Evolutionary conservation across 2,329 filamentous ascomycete species (phyloP), one percentile per base, ranked within the genome.

Genomic region (Plenodomus lindquistii): DNA sequence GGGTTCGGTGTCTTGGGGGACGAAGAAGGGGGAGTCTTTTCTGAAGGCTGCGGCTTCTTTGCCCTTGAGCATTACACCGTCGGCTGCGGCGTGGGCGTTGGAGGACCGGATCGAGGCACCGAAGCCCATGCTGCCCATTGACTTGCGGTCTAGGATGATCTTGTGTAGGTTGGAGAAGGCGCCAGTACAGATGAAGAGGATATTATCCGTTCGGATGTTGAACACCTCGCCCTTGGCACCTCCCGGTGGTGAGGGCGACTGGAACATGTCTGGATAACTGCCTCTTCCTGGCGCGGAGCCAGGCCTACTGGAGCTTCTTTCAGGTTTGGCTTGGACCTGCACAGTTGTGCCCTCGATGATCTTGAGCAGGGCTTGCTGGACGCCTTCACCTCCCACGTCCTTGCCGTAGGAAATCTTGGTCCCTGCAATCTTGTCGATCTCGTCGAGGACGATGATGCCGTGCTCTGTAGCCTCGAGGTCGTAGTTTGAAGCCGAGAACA

Each of bases 381-480:
- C 94, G 44, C 94, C 94, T 76, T 97, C 94, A 18, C 94, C 94
- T 16, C 92, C 89, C 2, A 99, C 94, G 66, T 99, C 94, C 61
- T 95, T 89, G 17, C 92, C 93, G 51, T 96, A 91, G 52, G 85
- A 85, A 15, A 92, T 88, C 68, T 94, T 93, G 20, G 90, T 85
- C 31, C 89, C 89, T 1, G 94, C 92, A 49, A 97, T 92, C 75
- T 99, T 99, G 77, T 99, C 94, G 46, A 99, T 91, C 74, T 99
- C 94, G 62, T 99, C 94, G 17, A 99, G 79, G 46, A 96, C 94
- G 39, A 99, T 91, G 46, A 99, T 97, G 4, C 94, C 94, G 44
- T 89, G 84, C 69, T 99, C 93, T 7, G 91, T 87, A 45, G 87
- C 85, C 49, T 85, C 85, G 21, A 94, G 84, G 60, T 96, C 89